These are phyloP conservation scores for Sicyos edulis DNA, from an alignment of 306 rosid genomes.

Conservation along the genomic window DNA sequence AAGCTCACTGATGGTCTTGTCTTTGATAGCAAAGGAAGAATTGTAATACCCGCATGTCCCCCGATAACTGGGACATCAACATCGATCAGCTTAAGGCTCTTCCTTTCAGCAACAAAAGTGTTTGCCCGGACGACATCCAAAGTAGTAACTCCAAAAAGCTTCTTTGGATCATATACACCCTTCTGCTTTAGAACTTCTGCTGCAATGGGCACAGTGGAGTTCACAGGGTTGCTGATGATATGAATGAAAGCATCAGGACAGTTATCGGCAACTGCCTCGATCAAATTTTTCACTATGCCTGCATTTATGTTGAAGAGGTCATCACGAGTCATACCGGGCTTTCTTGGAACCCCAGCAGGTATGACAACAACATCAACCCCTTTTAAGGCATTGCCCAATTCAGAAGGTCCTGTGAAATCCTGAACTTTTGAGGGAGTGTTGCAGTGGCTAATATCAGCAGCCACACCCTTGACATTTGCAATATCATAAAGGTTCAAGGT, in stretches of 20 bases:
- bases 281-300: constrained; percentile 73
- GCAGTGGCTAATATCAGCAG: constrained; percentile 96
- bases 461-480: constrained; percentile 92
- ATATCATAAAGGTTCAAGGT: constrained; percentile 78
- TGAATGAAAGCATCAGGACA: constrained; percentile 89
- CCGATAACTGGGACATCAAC: constrained; percentile 96
- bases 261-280: constrained; percentile 85
- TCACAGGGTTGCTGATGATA: constrained; percentile 86
- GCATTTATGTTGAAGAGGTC: constrained; percentile 97
- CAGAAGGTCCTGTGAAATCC: constrained; percentile 79
- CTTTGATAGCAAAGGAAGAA: constrained; percentile 86
- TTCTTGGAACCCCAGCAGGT: constrained; percentile 98
- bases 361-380: constrained; percentile 83
- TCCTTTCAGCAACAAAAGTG: constrained; percentile 91
- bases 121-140: constrained; percentile 98
- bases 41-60: constrained; percentile 97
- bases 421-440: constrained; percentile 83
- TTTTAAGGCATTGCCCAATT: constrained; percentile 54
- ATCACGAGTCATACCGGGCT: constrained; percentile 98
- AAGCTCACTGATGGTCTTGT: constrained; percentile 67
- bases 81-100: constrained; percentile 83
- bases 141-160: constrained; percentile 91
- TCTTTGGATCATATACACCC: constrained; percentile 87
- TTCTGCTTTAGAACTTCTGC: constrained; percentile 77
- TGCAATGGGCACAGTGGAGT: constrained; percentile 92